phyloP scores from a whole-genome alignment of 306 rosid genomes.

The Prunus persica region Prunus_persica_NCBIv2 NC_034011.1:24323001-24323500 shows the following conservation, averaged over 20 bases:
- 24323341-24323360: neutral
- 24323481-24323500: no score
- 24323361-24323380: neutral
- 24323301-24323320: neutral
- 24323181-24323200: no score
- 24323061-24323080: slow-evolving; percentile 39
- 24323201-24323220: neutral
- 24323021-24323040: slow-evolving; percentile 40
- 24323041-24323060: slow-evolving; percentile 43
- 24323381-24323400: neutral
- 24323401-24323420: no score
- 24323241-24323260: neutral
- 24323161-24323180: no score
- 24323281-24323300: neutral
- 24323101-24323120: slow-evolving; percentile 59
- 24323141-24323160: no score
- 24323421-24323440: no score
- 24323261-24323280: neutral
- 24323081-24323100: slow-evolving; percentile 45
- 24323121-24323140: slow-evolving; percentile 20
- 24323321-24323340: neutral
- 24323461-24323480: no score
- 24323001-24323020: slow-evolving; percentile 35
- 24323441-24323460: no score
- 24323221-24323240: neutral